Conservation (phyloP, 768 basidiomycete genomes). For the Psilocybe subaeruginosa region DNA sequence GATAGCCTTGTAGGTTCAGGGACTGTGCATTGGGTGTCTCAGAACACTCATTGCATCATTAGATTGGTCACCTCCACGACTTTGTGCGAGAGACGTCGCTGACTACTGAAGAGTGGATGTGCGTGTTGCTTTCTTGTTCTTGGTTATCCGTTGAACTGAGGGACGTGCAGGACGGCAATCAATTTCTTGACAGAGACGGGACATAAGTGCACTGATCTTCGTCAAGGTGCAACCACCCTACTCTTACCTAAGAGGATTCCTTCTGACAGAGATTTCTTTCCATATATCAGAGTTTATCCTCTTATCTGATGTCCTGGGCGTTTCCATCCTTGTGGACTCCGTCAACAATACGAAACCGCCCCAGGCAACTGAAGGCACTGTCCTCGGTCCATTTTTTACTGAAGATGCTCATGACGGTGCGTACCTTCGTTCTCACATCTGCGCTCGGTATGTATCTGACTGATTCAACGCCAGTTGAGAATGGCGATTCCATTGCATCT, state of each 20-base stretch:
- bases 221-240: constrained; percentile 44
- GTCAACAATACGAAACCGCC: constrained; percentile 69
- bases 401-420: constrained; percentile 74
- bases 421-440: constrained; percentile 20
- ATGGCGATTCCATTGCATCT: constrained; percentile 80
- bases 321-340: constrained; percentile 76
- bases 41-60: constrained; percentile 1
- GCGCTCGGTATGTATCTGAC: neutral
- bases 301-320: constrained; percentile 80
- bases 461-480: constrained; percentile 46
- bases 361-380: constrained; percentile 71
- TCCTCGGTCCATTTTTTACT: constrained; percentile 84
- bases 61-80: constrained; percentile 73
- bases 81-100: constrained; percentile 75
- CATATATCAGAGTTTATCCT: constrained; percentile 69
- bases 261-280: neutral
- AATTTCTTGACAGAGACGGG: constrained; percentile 78
- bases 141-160: neutral
- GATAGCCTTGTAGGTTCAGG: constrained; percentile 37
- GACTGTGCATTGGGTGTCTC: neutral
- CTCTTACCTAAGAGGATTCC: no score
- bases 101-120: constrained; percentile 89
- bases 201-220: constrained; percentile 69
- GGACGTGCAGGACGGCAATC: constrained; percentile 51
- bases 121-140: constrained; percentile 10